A percentile compares a stretch with the other conserved stretches of the same genome.
Evolutionary conservation across 208 protist species (phyloP).

Genomic region (Borovskyia barvae): DNA sequence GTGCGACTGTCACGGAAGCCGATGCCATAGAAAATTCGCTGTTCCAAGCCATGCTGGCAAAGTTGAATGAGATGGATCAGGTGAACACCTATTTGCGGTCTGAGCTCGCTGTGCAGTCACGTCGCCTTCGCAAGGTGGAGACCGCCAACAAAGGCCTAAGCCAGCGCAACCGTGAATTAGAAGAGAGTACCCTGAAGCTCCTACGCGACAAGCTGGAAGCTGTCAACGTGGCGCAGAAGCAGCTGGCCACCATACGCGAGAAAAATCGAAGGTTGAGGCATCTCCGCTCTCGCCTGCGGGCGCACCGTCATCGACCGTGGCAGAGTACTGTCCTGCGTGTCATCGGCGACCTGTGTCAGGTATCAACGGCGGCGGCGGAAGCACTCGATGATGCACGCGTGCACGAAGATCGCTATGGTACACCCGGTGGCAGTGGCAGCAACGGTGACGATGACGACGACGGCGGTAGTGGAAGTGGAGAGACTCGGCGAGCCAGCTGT

Average conservation of each 20-base stretch:
- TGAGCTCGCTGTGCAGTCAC: constrained; percentile 72
- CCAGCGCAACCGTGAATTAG: constrained; percentile 49
- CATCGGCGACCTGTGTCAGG: constrained; percentile 66
- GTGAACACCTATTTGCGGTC: constrained; percentile 72
- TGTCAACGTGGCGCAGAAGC: constrained; percentile 77
- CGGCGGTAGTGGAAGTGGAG: background rate
- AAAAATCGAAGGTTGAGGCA: constrained; percentile 53
- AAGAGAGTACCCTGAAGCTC: constrained; percentile 46
- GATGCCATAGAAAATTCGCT: constrained; percentile 9
- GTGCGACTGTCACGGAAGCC: too few relatives aligned
- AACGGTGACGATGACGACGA: background rate
- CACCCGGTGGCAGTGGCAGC: background rate
- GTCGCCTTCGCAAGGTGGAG: constrained; percentile 60
- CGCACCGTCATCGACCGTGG: constrained; percentile 78
- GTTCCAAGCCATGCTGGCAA: constrained; percentile 74
- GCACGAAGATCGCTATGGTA: constrained; percentile 21
- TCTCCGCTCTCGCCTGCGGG: constrained; percentile 79
- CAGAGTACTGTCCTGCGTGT: constrained; percentile 71
- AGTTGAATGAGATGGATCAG: constrained; percentile 73
- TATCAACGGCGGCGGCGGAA: constrained; percentile 62
- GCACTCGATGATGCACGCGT: constrained; percentile 48
- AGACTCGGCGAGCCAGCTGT: background rate
- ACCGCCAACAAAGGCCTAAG: constrained; percentile 51
- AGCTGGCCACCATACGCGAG: constrained; percentile 55
- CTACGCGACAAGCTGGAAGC: constrained; percentile 67